These are phyloP conservation scores for Lasiodiplodia hormozganensis DNA, from an alignment of 2,329 filamentous ascomycete species.

Conservation along the genomic window DNA sequence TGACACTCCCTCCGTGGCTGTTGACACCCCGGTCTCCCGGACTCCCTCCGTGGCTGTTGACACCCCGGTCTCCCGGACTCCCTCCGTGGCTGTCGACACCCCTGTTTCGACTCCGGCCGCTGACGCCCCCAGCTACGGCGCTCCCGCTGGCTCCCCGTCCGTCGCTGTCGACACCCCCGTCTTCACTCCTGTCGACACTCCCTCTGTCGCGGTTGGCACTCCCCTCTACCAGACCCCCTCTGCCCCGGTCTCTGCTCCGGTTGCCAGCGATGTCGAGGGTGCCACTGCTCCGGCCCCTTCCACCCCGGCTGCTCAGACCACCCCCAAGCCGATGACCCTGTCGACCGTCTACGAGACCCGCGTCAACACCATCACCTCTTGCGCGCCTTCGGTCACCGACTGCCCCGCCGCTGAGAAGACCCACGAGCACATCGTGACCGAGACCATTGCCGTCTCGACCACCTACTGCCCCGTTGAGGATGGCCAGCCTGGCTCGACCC, in stretches of 20 bases:
- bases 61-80: neutral
- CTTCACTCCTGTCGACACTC: neutral
- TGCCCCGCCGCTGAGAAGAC: slow-evolving; percentile 32
- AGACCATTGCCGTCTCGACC: slow-evolving; percentile 42
- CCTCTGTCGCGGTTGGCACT: neutral
- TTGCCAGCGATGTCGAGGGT: neutral
- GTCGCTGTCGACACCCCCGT: neutral
- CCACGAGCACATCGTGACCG: slow-evolving; percentile 30
- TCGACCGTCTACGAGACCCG: slow-evolving; percentile 29
- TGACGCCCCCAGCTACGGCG: neutral
- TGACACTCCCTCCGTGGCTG: slow-evolving; percentile 9
- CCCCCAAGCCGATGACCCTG: slow-evolving; percentile 5
- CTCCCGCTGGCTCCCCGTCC: neutral
- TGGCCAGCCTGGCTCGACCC: neutral
- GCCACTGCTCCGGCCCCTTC: neutral
- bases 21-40: slow-evolving; percentile 10
- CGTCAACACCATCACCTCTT: slow-evolving; percentile 26
- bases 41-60: slow-evolving; percentile 9
- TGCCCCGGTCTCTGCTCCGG: neutral
- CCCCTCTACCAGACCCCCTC: neutral
- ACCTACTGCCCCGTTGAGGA: slow-evolving; percentile 48
- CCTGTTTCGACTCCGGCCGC: neutral
- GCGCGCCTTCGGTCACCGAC: slow-evolving; percentile 28
- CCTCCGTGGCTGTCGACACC: slow-evolving; percentile 2
- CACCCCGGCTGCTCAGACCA: slow-evolving; percentile 4